Conservation (phyloP, 2,329 filamentous ascomycete genomes). For the Podosphaera fusca region DNA sequence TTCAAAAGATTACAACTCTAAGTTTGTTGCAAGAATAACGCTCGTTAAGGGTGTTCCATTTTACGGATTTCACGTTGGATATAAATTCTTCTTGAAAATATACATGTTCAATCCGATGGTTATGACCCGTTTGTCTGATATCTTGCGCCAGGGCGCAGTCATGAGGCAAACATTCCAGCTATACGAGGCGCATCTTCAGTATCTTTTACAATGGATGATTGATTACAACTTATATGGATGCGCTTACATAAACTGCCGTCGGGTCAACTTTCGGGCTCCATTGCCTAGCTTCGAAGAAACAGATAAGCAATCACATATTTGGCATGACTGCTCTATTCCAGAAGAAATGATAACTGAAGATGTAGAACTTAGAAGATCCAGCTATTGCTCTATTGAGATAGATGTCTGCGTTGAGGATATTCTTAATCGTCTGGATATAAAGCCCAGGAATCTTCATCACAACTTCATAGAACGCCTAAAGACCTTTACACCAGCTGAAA, state of each 20-base stretch:
- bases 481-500: conserved; percentile 43
- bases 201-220: conserved; percentile 87
- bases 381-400: conserved; percentile 73
- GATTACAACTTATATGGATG: conserved; percentile 97
- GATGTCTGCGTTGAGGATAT: conserved; percentile 82
- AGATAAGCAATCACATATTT: conserved; percentile 38
- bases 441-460: conserved; percentile 60
- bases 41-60: conserved; percentile 86
- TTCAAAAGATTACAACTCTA: conserved; percentile 40
- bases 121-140: conserved; percentile 69
- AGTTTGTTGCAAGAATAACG: conserved; percentile 73
- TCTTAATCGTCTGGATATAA: conserved; percentile 53
- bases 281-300: conserved; percentile 46
- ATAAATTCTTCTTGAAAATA: conserved; percentile 77
- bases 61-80: conserved; percentile 87
- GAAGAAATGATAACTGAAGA: conserved; percentile 35
- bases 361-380: conserved; percentile 45
- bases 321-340: conserved; percentile 57
- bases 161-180: conserved; percentile 71
- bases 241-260: conserved; percentile 53
- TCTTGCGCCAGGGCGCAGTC: conserved; percentile 71
- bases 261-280: conserved; percentile 49
- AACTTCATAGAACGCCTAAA: conserved; percentile 55
- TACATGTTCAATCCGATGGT: conserved; percentile 75
- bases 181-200: conserved; percentile 84